Base-by-base conservation (phyloP, 805 yeast genomes). In the Metschnikowia gruessii region DNA sequence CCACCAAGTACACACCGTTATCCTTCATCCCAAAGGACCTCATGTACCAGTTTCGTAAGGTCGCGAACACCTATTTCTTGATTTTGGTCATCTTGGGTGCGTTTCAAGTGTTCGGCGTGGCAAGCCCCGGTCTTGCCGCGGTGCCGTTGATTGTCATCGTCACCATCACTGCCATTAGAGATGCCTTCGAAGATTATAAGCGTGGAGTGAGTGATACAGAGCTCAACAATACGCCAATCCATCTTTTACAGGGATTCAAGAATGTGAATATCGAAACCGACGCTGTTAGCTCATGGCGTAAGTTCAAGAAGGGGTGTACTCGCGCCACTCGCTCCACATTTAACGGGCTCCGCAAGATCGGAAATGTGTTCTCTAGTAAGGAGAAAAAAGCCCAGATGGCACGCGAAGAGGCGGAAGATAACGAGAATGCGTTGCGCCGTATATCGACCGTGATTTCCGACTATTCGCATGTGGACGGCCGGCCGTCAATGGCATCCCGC, bases 1-100 rank as follows among this genome's bases (percentile, higher is more conserved):
- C 98, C 0, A 89, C 99, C 2, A 92, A 89, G 69, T 92, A 92
- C 66, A 92, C 97, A 2, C 97, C 98, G 5, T 62, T 94, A 38
- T 74, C 89, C 8, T 92, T 92, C 60, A 54, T 94, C 26, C 98
- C 98, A 2, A 90, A 90, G 64, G 90, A 92, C 66, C 64, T 92
- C 40, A 65, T 69, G 38, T 76, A 79, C 53, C 98, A 94, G 69
- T 45, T 62, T 42, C 81, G 79, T 55, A 92, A 91, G 64, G 80
- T 91, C 52, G 99, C 99, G 37, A 92, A 92, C 66, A 71, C 88
- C 42, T 92, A 90, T 70, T 92, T 92, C 76, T 70, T 92, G 57
- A 70, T 82, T 30, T 72, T 88, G 68, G 84, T 84, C 59, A 83
- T 92, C 53, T 68, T 92, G 51, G 96, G 97, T 50, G 86, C 79